phyloP scores from a whole-genome alignment of 2,329 filamentous ascomycete genomes.

The Phyllosticta capitalensis region DNA sequence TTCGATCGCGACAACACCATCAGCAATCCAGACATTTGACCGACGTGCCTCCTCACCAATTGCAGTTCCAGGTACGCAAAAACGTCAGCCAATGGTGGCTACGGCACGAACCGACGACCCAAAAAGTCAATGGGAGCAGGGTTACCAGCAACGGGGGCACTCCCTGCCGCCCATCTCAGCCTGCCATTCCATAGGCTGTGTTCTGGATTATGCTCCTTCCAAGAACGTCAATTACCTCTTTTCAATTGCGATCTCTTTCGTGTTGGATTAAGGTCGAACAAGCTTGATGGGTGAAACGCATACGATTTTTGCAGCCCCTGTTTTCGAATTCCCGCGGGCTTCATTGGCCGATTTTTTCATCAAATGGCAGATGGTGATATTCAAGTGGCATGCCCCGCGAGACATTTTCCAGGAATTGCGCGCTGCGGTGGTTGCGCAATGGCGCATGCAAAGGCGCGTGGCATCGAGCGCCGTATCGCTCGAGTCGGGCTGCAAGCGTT shows the following conservation, averaged over 20 bases:
- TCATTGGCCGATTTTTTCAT: neutral
- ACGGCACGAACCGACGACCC: neutral
- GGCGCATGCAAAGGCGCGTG: neutral
- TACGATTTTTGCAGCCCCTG: neutral
- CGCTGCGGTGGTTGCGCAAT: neutral
- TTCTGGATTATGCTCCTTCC: neutral
- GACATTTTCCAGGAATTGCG: neutral
- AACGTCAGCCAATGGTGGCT: neutral
- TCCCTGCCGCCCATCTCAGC: neutral
- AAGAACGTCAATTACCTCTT: neutral
- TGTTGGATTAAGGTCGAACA: neutral
- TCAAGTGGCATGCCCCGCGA: neutral
- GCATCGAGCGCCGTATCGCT: too few relatives aligned
- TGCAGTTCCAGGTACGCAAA: neutral
- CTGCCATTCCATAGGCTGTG: neutral
- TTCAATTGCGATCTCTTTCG: neutral
- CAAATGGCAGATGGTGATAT: neutral
- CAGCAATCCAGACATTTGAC: neutral
- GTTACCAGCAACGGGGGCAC: neutral
- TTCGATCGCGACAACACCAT: neutral
- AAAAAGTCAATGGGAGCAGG: neutral
- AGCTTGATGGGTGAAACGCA: neutral
- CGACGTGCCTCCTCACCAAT: neutral
- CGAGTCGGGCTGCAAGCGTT: neutral
- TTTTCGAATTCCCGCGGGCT: neutral